Conservation (phyloP, 129 eudicot genomes). For the Helianthus tuberosus region DNA sequence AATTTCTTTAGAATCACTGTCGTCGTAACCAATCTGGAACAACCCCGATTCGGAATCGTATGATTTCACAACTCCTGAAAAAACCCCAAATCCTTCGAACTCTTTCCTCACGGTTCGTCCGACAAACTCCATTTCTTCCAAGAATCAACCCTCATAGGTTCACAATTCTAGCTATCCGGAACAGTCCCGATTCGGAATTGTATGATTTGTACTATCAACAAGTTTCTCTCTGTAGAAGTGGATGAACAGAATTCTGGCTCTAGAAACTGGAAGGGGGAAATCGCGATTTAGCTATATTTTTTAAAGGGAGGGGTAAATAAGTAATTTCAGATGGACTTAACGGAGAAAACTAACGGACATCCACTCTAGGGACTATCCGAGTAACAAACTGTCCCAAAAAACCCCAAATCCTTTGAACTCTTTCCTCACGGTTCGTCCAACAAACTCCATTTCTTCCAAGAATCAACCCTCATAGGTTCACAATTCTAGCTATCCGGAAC, state of each 20-base stretch:
- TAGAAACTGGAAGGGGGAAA: not conserved
- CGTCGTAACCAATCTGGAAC: slow-evolving; percentile 60
- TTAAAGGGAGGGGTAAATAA: no score
- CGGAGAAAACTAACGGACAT: no score
- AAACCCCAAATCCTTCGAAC: slow-evolving; percentile 51
- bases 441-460: slow-evolving; percentile 55
- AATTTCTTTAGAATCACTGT: slow-evolving; percentile 65
- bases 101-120: slow-evolving; percentile 63
- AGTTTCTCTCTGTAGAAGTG: slow-evolving; percentile 12
- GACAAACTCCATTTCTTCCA: slow-evolving; percentile 60
- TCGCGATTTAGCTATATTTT: no score
- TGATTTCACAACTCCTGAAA: slow-evolving; percentile 50
- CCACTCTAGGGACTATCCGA: no score
- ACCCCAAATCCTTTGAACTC: slow-evolving; percentile 51
- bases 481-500: not conserved
- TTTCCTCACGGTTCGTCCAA: slow-evolving; percentile 65
- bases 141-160: slow-evolving; percentile 25
- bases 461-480: slow-evolving; percentile 25
- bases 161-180: not conserved
- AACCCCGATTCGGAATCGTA: slow-evolving; percentile 50
- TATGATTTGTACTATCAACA: not conserved
- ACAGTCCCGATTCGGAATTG: no score
- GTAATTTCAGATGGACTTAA: no score
- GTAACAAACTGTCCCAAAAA: slow-evolving; percentile 16
- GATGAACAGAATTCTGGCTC: not conserved